Conservation (phyloP, 352 stramenopile species). For the Phytophthora foliorum region DNA sequence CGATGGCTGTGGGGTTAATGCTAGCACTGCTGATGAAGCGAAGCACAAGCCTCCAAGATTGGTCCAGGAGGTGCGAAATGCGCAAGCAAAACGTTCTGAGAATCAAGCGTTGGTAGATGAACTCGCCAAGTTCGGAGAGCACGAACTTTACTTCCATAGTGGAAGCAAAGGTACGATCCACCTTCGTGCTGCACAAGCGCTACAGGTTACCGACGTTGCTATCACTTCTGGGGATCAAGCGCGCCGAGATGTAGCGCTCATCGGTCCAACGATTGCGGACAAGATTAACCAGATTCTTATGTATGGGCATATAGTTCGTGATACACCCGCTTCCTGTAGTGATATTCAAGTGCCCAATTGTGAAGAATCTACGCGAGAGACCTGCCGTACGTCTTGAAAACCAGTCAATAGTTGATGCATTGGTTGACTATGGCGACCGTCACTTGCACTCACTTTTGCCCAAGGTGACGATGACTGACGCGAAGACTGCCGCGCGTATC, state of each 20-base stretch:
- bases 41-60: slow-evolving; percentile 42
- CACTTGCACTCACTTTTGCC: slow-evolving; percentile 47
- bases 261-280: slow-evolving; percentile 59
- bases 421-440: slow-evolving; percentile 67
- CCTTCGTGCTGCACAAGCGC: slow-evolving; percentile 55
- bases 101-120: slow-evolving; percentile 72
- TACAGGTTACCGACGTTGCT: slow-evolving; percentile 51
- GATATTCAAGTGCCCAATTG: slow-evolving; percentile 46
- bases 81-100: slow-evolving; percentile 48
- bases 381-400: slow-evolving; percentile 63
- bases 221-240: slow-evolving; percentile 59
- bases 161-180: slow-evolving; percentile 64
- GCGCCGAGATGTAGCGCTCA: slow-evolving; percentile 43
- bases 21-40: slow-evolving; percentile 38
- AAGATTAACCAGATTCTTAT: slow-evolving; percentile 80
- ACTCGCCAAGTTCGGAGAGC: slow-evolving; percentile 62
- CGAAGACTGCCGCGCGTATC: slow-evolving; percentile 32
- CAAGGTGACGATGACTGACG: slow-evolving; percentile 22
- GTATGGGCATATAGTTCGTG: slow-evolving; percentile 60
- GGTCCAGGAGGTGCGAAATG: slow-evolving; percentile 48
- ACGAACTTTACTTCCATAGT: slow-evolving; percentile 67
- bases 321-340: slow-evolving; percentile 12
- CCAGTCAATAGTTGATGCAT: slow-evolving; percentile 60
- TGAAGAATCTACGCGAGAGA: slow-evolving; percentile 55
- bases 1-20: neutral